A percentile compares a stretch with the other conserved stretches of the same genome.
These are phyloP conservation scores for Phytomonas sp. DNA, from an alignment of 208 protist genomes.

Conservation along the genomic window DNA sequence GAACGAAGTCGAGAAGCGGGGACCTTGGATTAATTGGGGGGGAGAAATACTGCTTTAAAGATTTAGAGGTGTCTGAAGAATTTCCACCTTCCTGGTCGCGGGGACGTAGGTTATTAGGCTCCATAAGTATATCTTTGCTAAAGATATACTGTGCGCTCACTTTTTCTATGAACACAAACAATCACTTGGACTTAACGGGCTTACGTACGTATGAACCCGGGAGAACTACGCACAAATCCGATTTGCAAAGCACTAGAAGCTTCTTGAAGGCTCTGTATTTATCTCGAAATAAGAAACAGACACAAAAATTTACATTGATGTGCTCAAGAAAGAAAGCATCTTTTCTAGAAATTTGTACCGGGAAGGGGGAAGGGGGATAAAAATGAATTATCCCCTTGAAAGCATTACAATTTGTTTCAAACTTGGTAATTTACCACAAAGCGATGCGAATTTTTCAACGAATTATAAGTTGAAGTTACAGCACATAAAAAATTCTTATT, in stretches of 20 bases:
- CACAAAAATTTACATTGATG: not conserved
- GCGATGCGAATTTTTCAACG: not conserved
- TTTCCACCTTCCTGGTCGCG: not conserved
- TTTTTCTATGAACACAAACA: not conserved
- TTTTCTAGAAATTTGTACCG: not conserved
- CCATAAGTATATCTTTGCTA: not conserved
- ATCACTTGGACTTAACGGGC: not conserved
- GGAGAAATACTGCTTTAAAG: not conserved
- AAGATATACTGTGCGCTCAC: not conserved
- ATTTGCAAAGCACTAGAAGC: not conserved
- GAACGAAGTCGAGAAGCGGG: not conserved
- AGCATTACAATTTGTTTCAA: not conserved
- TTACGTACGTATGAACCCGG: not conserved
- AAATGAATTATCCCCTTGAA: not conserved
- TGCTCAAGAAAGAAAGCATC: not conserved
- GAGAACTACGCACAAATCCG: not conserved
- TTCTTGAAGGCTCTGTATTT: not conserved
- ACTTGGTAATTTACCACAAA: not conserved
- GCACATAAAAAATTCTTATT: not conserved
- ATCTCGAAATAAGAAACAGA: constrained; percentile 8
- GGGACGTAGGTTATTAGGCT: not conserved
- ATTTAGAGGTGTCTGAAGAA: not conserved
- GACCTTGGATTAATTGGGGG: not conserved
- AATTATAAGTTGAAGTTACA: not conserved
- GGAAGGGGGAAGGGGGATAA: not conserved